Evolutionary conservation across 73 alveolate species (phyloP), one percentile per base, ranked within the genome.

Genomic region (Durusdinium trenchii): DNA sequence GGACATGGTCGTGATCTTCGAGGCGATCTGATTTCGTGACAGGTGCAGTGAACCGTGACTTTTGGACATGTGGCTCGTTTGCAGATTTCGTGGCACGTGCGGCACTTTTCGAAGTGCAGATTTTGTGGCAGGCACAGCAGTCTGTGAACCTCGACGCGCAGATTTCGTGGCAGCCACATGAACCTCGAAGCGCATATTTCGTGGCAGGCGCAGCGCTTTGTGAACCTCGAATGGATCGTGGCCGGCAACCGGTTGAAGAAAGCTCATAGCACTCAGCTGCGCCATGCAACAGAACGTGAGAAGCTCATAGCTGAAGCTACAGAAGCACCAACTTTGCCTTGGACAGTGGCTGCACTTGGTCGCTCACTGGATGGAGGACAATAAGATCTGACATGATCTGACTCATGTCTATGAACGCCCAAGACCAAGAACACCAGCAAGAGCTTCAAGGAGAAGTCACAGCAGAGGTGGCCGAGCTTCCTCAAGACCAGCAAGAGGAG

Each of bases 231-330:
- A 16, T 79, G 91, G 91, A 16, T 48, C 23, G 35, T 79, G 1
- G 14, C 67, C 2, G 60, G 18, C 3, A 67, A 67, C 0, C 1
- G 91, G 18, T 32, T 79, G 67, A 79, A 79, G 67, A 79, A 79
- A 45, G 38, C 43, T 46, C 91, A 43, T 79, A 28, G 67, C 42
- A 6, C 57, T 1, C 91, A 79, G 28, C 51, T 79, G 23, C 48
- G 91, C 0, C 91, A 79, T 79, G 91, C 91, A 1, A 30, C 46
- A 36, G 84, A 71, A 14, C 84, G 91, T 3, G 91, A 79, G 43
- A 42, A 32, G 28, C 67, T 43, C 69, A 45, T 48, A 0, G 67
- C 60, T 0, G 91, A 79, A 23, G 64, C 91, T 32, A 26, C 64
- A 2, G 1, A 16, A 0, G 91, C 60, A 9, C 47, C 64, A 23